Evolutionary conservation across 1,284 basidiomycete species (phyloP).

Genomic region (Irpex lacteus): DNA sequence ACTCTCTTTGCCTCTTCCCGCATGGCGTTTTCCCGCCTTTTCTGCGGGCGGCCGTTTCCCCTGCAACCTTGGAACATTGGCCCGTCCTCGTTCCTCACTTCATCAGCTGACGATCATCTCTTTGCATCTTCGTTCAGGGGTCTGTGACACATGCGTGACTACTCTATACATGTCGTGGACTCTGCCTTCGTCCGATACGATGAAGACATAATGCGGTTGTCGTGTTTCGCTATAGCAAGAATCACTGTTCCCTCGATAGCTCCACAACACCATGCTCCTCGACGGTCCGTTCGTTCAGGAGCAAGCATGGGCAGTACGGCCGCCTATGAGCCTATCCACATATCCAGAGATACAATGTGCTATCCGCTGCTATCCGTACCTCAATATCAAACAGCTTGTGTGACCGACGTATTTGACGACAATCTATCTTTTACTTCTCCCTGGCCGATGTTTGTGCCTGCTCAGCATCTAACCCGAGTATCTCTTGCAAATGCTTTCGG

Average conservation of each 20-base stretch:
- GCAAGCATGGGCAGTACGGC: background rate
- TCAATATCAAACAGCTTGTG: background rate
- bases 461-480: background rate
- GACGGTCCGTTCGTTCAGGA: background rate
- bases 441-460: background rate
- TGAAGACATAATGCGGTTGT: background rate
- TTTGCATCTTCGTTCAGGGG: background rate
- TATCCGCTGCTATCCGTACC: background rate
- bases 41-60: background rate
- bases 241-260: background rate
- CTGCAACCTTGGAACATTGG: background rate
- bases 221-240: background rate
- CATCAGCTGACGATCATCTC: background rate
- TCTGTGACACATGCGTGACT: background rate
- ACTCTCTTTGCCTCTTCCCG: background rate
- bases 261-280: no score
- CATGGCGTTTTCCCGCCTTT: background rate
- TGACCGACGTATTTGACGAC: background rate
- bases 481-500: background rate
- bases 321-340: background rate
- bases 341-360: background rate
- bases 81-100: background rate
- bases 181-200: background rate
- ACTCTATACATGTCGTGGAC: background rate
- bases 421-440: conserved; percentile 2